These are phyloP conservation scores for Raphanus raphanistrum DNA, from an alignment of 345 rosid genomes.

Conservation along the genomic window DNA sequence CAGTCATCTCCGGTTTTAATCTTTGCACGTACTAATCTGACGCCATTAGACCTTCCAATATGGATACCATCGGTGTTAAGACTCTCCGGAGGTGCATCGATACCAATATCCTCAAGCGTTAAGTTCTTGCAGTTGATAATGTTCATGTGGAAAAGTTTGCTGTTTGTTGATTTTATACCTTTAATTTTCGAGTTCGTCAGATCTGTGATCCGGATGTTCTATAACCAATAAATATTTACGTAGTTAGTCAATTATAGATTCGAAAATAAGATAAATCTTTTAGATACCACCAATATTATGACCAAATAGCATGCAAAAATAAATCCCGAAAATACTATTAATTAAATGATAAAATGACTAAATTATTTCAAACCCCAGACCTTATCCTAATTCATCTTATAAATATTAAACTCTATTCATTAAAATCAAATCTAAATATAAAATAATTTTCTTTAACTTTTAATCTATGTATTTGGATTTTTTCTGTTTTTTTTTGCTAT, in stretches of 20 bases:
- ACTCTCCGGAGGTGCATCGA: slow-evolving; percentile 47
- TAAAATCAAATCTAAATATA: neutral
- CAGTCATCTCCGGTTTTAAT: slow-evolving; percentile 60
- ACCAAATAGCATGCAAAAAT: neutral
- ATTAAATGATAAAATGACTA: neutral
- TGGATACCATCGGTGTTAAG: slow-evolving; percentile 63
- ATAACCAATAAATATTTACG: neutral
- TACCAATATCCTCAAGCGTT: slow-evolving; percentile 29
- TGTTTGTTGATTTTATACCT: slow-evolving; percentile 34
- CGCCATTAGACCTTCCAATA: slow-evolving; percentile 42
- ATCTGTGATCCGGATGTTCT: neutral
- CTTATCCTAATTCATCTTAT: neutral
- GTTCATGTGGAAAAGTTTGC: slow-evolving; percentile 53
- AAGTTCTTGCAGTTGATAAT: slow-evolving; percentile 45
- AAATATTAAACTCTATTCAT: neutral
- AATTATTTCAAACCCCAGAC: neutral
- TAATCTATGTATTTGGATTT: neutral
- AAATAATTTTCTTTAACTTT: neutral
- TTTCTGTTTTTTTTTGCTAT: neutral
- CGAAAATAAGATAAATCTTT: neutral
- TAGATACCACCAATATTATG: neutral
- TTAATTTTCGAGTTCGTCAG: neutral
- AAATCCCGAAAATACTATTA: neutral
- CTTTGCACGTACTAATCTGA: slow-evolving; percentile 28
- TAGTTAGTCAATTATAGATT: neutral